phyloP scores from a whole-genome alignment of 2,329 filamentous ascomycete species.

The Fusarium sp. region DNA sequence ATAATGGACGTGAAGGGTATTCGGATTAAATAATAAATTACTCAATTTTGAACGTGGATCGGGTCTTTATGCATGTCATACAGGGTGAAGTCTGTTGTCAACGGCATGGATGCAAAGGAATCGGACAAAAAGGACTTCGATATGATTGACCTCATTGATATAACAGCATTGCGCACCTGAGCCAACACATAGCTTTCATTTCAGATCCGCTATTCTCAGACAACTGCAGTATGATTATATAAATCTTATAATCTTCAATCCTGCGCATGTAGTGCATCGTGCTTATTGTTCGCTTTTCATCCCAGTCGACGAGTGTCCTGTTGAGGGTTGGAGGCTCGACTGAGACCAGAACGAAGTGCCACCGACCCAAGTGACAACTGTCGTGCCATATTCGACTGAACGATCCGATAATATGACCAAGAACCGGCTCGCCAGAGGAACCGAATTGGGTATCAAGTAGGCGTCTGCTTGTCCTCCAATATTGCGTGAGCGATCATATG shows the following conservation, averaged over 20 bases:
- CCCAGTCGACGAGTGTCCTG: not conserved
- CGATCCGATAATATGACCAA: not conserved
- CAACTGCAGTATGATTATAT: not conserved
- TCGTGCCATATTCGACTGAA: not conserved
- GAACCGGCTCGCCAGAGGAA: not conserved
- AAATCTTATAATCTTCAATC: not conserved
- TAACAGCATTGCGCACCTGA: too few relatives aligned
- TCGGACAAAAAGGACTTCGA: too few relatives aligned
- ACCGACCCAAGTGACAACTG: not conserved
- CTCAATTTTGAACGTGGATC: too few relatives aligned
- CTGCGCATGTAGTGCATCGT: not conserved
- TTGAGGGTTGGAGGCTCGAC: not conserved
- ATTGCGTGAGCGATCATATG: not conserved
- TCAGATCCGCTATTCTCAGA: not conserved
- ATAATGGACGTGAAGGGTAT: too few relatives aligned
- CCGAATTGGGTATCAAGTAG: not conserved
- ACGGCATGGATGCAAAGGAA: too few relatives aligned
- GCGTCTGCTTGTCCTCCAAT: constrained; percentile 1
- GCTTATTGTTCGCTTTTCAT: not conserved
- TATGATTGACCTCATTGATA: not conserved
- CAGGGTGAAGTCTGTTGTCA: too few relatives aligned
- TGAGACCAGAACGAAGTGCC: not conserved
- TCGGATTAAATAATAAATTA: too few relatives aligned
- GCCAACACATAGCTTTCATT: constrained; percentile 1
- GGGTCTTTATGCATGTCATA: too few relatives aligned